Conservation (phyloP, 257 asterid genomes). For the Craterostigma plantagineum region DNA sequence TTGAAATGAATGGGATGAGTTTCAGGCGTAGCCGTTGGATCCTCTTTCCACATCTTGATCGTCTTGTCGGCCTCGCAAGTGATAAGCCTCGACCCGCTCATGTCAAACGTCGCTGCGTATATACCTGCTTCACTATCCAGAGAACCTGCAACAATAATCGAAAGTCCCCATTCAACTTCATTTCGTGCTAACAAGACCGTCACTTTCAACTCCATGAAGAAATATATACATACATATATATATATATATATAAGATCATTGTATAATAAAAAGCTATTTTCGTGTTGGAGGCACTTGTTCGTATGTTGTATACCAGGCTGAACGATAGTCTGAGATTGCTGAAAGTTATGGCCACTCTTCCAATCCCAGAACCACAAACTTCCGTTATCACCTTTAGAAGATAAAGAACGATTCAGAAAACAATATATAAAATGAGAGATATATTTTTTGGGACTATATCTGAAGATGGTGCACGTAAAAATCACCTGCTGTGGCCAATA, state of each 20-base stretch:
- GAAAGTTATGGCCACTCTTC: slow-evolving; percentile 96
- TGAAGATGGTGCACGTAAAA: slow-evolving; percentile 1
- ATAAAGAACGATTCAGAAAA: slow-evolving; percentile 2
- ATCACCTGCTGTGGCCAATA: slow-evolving; percentile 84
- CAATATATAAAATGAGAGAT: neutral
- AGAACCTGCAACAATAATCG: too few relatives aligned
- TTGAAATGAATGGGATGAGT: slow-evolving; percentile 82
- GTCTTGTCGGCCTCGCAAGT: slow-evolving; percentile 94
- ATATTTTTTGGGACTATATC: neutral
- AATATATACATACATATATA: too few relatives aligned
- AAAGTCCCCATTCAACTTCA: too few relatives aligned
- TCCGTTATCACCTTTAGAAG: slow-evolving; percentile 94
- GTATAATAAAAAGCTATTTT: too few relatives aligned
- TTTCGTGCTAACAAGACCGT: too few relatives aligned
- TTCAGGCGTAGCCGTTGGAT: slow-evolving; percentile 73
- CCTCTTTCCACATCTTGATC: slow-evolving; percentile 97
- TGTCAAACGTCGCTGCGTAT: slow-evolving; percentile 48
- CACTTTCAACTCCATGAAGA: too few relatives aligned
- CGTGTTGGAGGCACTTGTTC: neutral
- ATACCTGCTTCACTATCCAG: slow-evolving; percentile 98
- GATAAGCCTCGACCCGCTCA: slow-evolving; percentile 70
- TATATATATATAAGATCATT: too few relatives aligned
- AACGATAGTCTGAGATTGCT: slow-evolving; percentile 85
- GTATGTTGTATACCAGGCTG: slow-evolving; percentile 87
- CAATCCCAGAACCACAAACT: slow-evolving; percentile 99